Percentiles rank a stretch among this genome's conserved stretches.
Evolutionary conservation across 805 yeast genomes (phyloP).

Genomic region (Saccharomyces eubayanus): DNA sequence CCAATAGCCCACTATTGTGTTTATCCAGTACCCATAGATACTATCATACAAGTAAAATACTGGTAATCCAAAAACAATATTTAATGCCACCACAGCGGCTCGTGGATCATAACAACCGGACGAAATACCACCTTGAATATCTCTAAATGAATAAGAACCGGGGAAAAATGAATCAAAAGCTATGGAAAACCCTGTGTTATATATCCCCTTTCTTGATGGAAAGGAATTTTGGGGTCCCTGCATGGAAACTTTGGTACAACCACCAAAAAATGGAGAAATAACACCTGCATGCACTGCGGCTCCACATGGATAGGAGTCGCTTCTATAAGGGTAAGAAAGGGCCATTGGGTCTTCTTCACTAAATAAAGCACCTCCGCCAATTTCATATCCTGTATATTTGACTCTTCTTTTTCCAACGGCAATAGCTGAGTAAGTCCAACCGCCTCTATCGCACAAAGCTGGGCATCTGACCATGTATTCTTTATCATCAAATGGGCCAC

Average conservation of each 20-base stretch:
- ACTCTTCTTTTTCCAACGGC: slow-evolving; percentile 64
- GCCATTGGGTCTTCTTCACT: slow-evolving; percentile 12
- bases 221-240: slow-evolving; percentile 46
- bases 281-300: slow-evolving; percentile 84
- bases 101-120: slow-evolving; percentile 67
- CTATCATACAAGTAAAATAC: slow-evolving; percentile 45
- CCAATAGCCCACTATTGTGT: slow-evolving; percentile 69
- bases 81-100: slow-evolving; percentile 44
- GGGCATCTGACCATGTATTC: slow-evolving; percentile 69
- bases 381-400: slow-evolving; percentile 61
- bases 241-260: slow-evolving; percentile 59
- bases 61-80: slow-evolving; percentile 55
- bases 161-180: slow-evolving; percentile 68
- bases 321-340: slow-evolving; percentile 64
- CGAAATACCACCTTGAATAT: slow-evolving; percentile 29
- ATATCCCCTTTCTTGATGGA: slow-evolving; percentile 39
- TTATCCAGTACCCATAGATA: slow-evolving; percentile 51
- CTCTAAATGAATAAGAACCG: slow-evolving; percentile 54
- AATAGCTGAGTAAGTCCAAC: slow-evolving; percentile 65
- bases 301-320: slow-evolving; percentile 84
- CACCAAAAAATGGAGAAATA: slow-evolving; percentile 66
- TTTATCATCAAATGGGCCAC: slow-evolving; percentile 39
- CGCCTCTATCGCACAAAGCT: slow-evolving; percentile 72
- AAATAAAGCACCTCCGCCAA: slow-evolving; percentile 61
- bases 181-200: slow-evolving; percentile 43